phyloP scores from a whole-genome alignment of 371 early-diverging fungal genomes.

The Syncephalis plumigaleata region DNA sequence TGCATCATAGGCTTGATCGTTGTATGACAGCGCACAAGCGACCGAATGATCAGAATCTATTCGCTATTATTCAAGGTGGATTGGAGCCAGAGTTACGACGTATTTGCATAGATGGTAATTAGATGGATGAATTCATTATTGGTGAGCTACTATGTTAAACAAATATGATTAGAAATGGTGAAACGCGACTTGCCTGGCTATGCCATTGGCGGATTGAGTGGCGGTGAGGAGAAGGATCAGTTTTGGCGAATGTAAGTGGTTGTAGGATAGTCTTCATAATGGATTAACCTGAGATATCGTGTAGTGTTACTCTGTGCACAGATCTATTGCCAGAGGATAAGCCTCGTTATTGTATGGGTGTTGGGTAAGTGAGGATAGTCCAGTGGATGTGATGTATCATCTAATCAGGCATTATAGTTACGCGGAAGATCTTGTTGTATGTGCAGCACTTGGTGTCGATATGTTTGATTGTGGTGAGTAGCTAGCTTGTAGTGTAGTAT shows the following conservation, averaged over 20 bases:
- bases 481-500: no score
- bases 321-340: conserved; percentile 69
- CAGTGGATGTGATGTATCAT: background rate
- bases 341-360: conserved; percentile 95
- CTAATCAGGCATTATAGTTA: conserved; percentile 41
- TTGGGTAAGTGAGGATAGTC: conserved; percentile 51
- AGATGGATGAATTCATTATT: background rate
- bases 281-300: conserved; percentile 2
- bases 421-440: conserved; percentile 86
- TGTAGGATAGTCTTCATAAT: background rate
- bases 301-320: conserved; percentile 59
- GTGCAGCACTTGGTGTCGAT: conserved; percentile 86
- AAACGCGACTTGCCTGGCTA: conserved; percentile 81
- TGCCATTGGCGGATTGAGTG: conserved; percentile 91
- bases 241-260: conserved; percentile 65
- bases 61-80: conserved; percentile 95
- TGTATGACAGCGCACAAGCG: conserved; percentile 67
- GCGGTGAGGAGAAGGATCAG: conserved; percentile 86
- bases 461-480: conserved; percentile 76
- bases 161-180: conserved; percentile 41
- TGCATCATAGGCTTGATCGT: conserved; percentile 58
- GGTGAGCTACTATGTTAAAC: background rate
- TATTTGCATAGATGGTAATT: conserved; percentile 41
- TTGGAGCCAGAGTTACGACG: conserved; percentile 55
- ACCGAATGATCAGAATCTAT: conserved; percentile 67